Percentiles rank a stretch among this genome's conserved stretches.
phyloP scores from a whole-genome alignment of 495 filamentous ascomycete species.

The Pseudevernia furfuracea region DNA sequence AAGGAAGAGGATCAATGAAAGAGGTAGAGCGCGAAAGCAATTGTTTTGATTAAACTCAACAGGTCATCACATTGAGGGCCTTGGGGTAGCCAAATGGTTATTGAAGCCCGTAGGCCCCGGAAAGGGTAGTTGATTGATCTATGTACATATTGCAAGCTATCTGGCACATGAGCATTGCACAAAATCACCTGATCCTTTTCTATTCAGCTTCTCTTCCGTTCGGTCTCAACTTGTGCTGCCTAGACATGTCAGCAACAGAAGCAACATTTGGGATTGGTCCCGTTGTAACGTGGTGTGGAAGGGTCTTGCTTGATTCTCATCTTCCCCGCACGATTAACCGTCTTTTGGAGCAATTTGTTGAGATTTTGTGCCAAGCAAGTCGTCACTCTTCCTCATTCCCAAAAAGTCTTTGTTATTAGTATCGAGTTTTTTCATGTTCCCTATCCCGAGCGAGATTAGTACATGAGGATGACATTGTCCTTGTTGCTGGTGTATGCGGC shows the following conservation, averaged over 20 bases:
- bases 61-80: background rate
- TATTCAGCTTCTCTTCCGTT: background rate
- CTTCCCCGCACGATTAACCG: background rate
- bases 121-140: slow-evolving; percentile 16
- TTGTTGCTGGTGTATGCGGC: background rate
- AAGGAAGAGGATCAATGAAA: slow-evolving; percentile 34
- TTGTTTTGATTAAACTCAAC: background rate
- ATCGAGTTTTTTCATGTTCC: background rate
- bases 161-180: background rate
- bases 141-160: slow-evolving; percentile 22
- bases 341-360: background rate
- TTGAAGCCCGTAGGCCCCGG: slow-evolving; percentile 19
- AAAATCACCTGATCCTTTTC: background rate
- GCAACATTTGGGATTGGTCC: slow-evolving; percentile 3
- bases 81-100: background rate
- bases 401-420: background rate
- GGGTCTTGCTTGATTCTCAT: background rate
- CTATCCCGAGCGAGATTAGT: background rate
- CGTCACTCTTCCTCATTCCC: background rate
- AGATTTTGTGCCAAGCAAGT: background rate
- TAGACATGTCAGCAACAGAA: slow-evolving; percentile 18
- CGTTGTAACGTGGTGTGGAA: background rate
- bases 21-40: background rate
- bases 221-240: slow-evolving; percentile 9
- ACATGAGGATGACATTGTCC: background rate